Evolutionary conservation across 1,139 yeast species (phyloP).

Genomic region (Hansenula anomala): DNA sequence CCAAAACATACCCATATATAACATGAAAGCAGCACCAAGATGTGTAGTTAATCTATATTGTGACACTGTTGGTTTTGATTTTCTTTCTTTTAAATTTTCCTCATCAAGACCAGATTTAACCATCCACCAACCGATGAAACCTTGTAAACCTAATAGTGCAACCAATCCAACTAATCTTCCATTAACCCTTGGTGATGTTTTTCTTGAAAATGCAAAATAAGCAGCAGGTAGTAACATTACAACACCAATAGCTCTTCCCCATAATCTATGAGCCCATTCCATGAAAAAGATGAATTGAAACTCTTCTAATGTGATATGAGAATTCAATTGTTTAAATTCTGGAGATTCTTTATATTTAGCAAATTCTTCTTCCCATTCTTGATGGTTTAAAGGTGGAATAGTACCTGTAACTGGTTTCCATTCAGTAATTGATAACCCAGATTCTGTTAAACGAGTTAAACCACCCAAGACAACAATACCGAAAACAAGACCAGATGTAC

Average conservation of each 20-base stretch:
- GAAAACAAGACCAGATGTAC: conserved; percentile 87
- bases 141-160: conserved; percentile 82
- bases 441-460: conserved; percentile 88
- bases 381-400: conserved; percentile 75
- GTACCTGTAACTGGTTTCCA: conserved; percentile 98
- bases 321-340: conserved; percentile 83
- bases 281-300: conserved; percentile 91
- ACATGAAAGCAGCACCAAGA: conserved; percentile 85
- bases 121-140: conserved; percentile 99
- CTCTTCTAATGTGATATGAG: conserved; percentile 88
- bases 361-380: conserved; percentile 85
- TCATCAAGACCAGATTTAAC: conserved; percentile 92
- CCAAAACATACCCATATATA: conserved; percentile 86
- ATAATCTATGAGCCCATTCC: conserved; percentile 97
- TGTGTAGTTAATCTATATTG: conserved; percentile 94
- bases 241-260: conserved; percentile 88
- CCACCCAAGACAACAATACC: conserved; percentile 98
- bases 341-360: conserved; percentile 80
- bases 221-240: conserved; percentile 80
- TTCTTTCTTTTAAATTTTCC: conserved; percentile 71
- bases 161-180: conserved; percentile 67
- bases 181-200: conserved; percentile 67
- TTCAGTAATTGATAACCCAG: conserved; percentile 94
- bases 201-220: conserved; percentile 66
- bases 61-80: conserved; percentile 90